Evolutionary conservation across 352 stramenopile species (phyloP).

Genomic region (Halophytophthora batemanensis): DNA sequence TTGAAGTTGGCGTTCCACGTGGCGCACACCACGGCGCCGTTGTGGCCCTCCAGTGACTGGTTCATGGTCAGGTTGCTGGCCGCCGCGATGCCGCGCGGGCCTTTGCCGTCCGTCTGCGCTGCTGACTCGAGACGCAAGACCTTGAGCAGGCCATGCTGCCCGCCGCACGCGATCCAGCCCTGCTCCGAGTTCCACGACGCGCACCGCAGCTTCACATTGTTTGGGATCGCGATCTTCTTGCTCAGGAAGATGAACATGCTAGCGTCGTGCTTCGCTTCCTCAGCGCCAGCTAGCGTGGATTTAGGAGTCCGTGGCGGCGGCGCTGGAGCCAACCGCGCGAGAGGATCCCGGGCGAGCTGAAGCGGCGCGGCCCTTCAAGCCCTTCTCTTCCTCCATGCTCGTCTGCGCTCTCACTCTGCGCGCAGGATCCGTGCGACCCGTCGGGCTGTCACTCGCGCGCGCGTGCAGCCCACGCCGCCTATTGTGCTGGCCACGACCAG

Average conservation of each 20-base stretch:
- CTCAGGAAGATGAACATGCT: conserved; percentile 94
- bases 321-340: too few species aligned
- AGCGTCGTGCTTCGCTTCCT: neutral
- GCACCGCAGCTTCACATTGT: conserved; percentile 90
- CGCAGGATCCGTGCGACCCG: too few species aligned
- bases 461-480: too few species aligned
- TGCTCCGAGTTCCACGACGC: conserved; percentile 92
- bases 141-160: conserved; percentile 91
- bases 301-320: too few species aligned
- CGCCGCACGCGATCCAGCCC: conserved; percentile 94
- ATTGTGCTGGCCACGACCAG: too few species aligned
- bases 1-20: conserved; percentile 94
- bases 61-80: conserved; percentile 94
- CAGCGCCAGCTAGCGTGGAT: too few species aligned
- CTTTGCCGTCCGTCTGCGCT: conserved; percentile 61
- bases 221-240: conserved; percentile 95
- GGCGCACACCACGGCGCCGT: conserved; percentile 86
- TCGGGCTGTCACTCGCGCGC: too few species aligned
- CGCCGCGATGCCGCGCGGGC: conserved; percentile 77
- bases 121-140: conserved; percentile 89
- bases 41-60: conserved; percentile 93
- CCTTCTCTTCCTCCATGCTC: conserved; percentile 2
- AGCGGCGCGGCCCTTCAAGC: conserved; percentile 19
- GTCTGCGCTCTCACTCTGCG: too few species aligned
- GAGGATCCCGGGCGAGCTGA: conserved; percentile 7